Percentiles rank a stretch among this genome's conserved stretches.
phyloP scores from a whole-genome alignment of 768 basidiomycete genomes.

The Trametopsis cervina region DNA sequence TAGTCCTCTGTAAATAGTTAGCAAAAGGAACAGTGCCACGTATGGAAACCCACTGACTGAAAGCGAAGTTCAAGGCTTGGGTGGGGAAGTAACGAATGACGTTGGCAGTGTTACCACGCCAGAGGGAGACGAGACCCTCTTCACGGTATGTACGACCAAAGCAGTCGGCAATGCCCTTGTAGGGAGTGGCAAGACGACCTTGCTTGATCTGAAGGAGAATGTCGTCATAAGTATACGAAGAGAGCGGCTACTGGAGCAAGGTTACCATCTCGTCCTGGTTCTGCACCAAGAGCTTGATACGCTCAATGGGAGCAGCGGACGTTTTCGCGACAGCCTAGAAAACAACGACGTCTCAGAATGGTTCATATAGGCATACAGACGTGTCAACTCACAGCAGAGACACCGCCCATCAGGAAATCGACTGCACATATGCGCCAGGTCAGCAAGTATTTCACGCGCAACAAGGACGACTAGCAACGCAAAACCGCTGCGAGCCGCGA shows the following conservation, averaged over 20 bases:
- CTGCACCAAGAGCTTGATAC: slow-evolving; percentile 97
- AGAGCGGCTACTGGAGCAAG: slow-evolving; percentile 9
- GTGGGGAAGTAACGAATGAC: slow-evolving; percentile 99
- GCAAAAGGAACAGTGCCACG: background rate
- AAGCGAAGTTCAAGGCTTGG: slow-evolving; percentile 99
- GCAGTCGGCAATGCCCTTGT: slow-evolving; percentile 95
- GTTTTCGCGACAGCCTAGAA: slow-evolving; percentile 95
- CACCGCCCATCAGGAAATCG: slow-evolving; percentile 97
- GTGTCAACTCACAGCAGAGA: slow-evolving; percentile 63
- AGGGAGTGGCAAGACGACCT: slow-evolving; percentile 92
- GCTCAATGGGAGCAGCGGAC: slow-evolving; percentile 98
- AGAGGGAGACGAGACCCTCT: slow-evolving; percentile 92
- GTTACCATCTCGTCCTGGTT: slow-evolving; percentile 99
- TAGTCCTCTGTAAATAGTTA: slow-evolving; percentile 71
- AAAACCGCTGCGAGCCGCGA: background rate
- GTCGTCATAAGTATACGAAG: background rate
- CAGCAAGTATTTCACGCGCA: slow-evolving; percentile 19
- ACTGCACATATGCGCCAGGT: slow-evolving; percentile 39
- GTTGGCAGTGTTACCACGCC: slow-evolving; percentile 99
- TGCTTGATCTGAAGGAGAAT: slow-evolving; percentile 79
- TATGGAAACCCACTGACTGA: slow-evolving; percentile 62
- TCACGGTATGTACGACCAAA: slow-evolving; percentile 89
- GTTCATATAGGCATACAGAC: too few species aligned
- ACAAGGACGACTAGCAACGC: background rate
- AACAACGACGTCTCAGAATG: slow-evolving; percentile 18